Evolutionary conservation across 306 rosid genomes (phyloP).

Genomic region (Lithocarpus polystachyus): DNA sequence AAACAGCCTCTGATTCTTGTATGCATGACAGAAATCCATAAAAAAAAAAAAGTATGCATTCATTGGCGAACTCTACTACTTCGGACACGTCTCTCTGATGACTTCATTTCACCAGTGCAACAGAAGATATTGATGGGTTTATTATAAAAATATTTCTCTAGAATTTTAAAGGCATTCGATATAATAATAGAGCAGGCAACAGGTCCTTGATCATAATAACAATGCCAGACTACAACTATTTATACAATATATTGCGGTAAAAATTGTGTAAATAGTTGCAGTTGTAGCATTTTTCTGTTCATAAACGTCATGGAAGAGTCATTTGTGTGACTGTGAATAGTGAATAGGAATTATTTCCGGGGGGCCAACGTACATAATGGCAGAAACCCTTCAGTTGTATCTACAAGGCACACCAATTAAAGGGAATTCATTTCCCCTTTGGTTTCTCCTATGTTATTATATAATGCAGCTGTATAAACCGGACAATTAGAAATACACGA

Average conservation of each 20-base stretch:
- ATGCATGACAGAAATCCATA: too few species aligned
- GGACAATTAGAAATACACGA: too few species aligned
- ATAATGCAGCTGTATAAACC: too few species aligned
- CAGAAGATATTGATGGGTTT: background rate
- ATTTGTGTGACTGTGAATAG: background rate
- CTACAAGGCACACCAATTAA: background rate
- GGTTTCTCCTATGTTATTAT: too few species aligned
- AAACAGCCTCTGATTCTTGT: too few species aligned
- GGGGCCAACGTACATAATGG: background rate
- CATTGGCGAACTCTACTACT: background rate
- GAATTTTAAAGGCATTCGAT: background rate
- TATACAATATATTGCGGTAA: too few species aligned
- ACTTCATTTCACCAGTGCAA: background rate
- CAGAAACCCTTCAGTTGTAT: background rate
- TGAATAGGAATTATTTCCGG: background rate
- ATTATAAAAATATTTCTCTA: too few species aligned
- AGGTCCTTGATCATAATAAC: too few species aligned
- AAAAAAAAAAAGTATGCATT: background rate
- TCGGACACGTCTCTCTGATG: background rate
- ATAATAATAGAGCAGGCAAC: background rate
- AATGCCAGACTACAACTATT: too few species aligned
- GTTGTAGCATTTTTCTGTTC: background rate
- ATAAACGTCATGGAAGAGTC: background rate
- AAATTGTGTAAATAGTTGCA: too few species aligned
- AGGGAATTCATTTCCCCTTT: too few species aligned